phyloP scores from a whole-genome alignment of 768 basidiomycete species.

The Kwoniella botswanensis region DNA sequence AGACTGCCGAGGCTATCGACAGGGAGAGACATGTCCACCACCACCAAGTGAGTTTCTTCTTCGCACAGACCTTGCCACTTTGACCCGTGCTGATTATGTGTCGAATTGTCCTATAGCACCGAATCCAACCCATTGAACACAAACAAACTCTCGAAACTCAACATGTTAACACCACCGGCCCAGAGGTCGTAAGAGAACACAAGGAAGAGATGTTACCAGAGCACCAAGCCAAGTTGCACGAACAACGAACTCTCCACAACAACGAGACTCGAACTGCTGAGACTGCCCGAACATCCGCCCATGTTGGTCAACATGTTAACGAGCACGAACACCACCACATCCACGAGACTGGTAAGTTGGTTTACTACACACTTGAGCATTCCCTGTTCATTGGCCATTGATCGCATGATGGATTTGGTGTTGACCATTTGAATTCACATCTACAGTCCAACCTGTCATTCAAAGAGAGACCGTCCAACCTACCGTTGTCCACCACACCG shows the following conservation, averaged over 20 bases:
- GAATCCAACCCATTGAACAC: constrained; percentile 58
- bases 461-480: constrained; percentile 59
- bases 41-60: constrained; percentile 42
- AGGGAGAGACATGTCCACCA: constrained; percentile 57
- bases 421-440: background rate
- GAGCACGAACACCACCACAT: constrained; percentile 60
- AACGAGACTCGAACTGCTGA: constrained; percentile 46
- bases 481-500: constrained; percentile 58
- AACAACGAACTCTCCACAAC: constrained; percentile 50
- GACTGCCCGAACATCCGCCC: constrained; percentile 41
- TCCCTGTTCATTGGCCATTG: too few relatives aligned
- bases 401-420: background rate
- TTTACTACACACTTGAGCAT: too few relatives aligned
- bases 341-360: constrained; percentile 47
- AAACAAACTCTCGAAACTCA: constrained; percentile 50
- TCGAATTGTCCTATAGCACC: constrained; percentile 49
- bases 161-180: constrained; percentile 51
- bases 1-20: constrained; percentile 58
- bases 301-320: constrained; percentile 53
- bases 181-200: constrained; percentile 54
- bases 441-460: constrained; percentile 55
- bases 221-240: constrained; percentile 56
- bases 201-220: constrained; percentile 58
- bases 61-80: background rate
- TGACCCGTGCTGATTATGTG: constrained; percentile 31